Percentiles rank a stretch among this genome's conserved stretches.
phyloP scores from a whole-genome alignment of 2,329 filamentous ascomycete genomes.

The Cryoendolithus antarcticus region DNA sequence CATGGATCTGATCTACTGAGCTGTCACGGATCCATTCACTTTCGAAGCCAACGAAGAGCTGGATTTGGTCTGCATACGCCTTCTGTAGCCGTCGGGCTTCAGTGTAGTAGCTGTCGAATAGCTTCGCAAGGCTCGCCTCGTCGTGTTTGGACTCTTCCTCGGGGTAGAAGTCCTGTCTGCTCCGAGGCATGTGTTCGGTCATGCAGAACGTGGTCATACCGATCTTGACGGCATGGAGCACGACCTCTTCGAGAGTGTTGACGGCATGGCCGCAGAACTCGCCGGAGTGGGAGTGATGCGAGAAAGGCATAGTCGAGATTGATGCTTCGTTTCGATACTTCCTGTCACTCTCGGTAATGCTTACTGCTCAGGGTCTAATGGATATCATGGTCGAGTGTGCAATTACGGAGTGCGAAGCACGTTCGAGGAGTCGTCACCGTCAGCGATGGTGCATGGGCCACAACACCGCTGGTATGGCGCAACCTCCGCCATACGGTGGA shows the following conservation, averaged over 20 bases:
- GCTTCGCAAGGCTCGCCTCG: conserved; percentile 32
- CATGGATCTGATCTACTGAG: conserved; percentile 47
- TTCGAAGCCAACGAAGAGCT: conserved; percentile 82
- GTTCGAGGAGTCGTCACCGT: too few relatives aligned
- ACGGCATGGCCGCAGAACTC: conserved; percentile 93
- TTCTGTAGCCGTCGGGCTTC: conserved; percentile 63
- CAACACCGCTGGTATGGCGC: too few relatives aligned
- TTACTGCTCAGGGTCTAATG: too few relatives aligned
- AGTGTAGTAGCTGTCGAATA: conserved; percentile 59
- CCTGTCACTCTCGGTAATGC: too few relatives aligned
- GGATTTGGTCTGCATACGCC: conserved; percentile 57
- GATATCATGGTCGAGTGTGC: too few relatives aligned
- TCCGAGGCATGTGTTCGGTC: conserved; percentile 90
- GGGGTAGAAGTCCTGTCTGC: conserved; percentile 71
- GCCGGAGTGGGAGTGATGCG: conserved; percentile 94
- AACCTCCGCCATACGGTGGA: too few relatives aligned
- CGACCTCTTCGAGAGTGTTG: conserved; percentile 70
- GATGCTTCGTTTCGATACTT: too few relatives aligned
- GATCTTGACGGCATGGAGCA: conserved; percentile 63
- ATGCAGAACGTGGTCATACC: conserved; percentile 75
- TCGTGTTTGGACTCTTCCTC: conserved; percentile 50
- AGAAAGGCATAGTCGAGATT: conserved; percentile 66
- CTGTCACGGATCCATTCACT: conserved; percentile 76
- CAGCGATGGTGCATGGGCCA: too few relatives aligned
- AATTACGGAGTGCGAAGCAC: too few relatives aligned